A percentile compares a stretch with the other conserved stretches of the same genome.
These are phyloP conservation scores for Kurtzmaniella quercitrusa DNA, from an alignment of 1,139 yeast genomes.

Conservation along the genomic window DNA sequence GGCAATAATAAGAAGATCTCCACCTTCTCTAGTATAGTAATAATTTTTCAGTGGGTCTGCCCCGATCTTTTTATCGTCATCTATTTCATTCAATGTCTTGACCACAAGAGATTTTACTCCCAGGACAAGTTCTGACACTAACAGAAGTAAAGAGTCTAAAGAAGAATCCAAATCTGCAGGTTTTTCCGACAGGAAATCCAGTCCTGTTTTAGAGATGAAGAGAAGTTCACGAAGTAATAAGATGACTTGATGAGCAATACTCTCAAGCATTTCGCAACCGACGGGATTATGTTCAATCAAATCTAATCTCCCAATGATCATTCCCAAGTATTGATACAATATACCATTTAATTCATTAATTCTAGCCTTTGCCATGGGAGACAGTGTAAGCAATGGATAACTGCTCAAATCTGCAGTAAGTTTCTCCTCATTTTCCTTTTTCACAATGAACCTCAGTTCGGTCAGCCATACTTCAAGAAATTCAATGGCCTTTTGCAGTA, in stretches of 20 bases:
- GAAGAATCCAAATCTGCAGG: constrained; percentile 51
- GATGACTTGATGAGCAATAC: constrained; percentile 64
- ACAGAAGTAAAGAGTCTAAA: constrained; percentile 51
- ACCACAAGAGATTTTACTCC: constrained; percentile 61
- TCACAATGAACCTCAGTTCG: constrained; percentile 45
- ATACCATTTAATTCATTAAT: constrained; percentile 73
- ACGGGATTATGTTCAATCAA: constrained; percentile 66
- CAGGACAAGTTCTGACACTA: constrained; percentile 63
- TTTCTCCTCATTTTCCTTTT: constrained; percentile 32
- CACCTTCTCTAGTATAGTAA: constrained; percentile 63
- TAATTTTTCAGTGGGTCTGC: constrained; percentile 26
- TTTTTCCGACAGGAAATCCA: constrained; percentile 36
- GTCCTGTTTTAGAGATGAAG: constrained; percentile 56
- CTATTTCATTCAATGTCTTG: constrained; percentile 42
- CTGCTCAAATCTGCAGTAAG: constrained; percentile 37
- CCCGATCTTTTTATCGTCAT: constrained; percentile 18
- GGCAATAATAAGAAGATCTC: constrained; percentile 56
- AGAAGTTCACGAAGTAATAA: constrained; percentile 59
- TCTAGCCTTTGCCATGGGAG: constrained; percentile 70
- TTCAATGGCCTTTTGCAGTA: constrained; percentile 64
- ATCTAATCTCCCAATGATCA: constrained; percentile 69
- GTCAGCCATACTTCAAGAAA: constrained; percentile 75
- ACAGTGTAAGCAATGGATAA: constrained; percentile 41
- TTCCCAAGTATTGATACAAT: constrained; percentile 64
- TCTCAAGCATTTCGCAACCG: constrained; percentile 66